Evolutionary conservation across 345 rosid species (phyloP).

Genomic region (Brassica nigra): DNA sequence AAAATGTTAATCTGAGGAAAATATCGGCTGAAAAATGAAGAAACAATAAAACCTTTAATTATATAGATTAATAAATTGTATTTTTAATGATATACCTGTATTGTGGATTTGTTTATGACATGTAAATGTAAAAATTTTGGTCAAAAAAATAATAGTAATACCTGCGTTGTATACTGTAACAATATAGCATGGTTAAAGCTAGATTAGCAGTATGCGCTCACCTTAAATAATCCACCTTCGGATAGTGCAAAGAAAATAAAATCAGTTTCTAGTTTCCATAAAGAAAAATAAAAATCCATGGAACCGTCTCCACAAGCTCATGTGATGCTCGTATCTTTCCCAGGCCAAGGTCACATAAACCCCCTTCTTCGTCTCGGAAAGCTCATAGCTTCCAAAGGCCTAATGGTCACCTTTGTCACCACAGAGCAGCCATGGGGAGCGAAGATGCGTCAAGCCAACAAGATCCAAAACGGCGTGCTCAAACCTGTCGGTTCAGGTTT

Average conservation of each 20-base stretch:
- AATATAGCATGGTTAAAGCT: background rate
- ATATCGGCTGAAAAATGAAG: background rate
- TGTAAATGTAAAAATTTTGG: background rate
- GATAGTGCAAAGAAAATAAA: background rate
- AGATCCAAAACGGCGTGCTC: slow-evolving; percentile 46
- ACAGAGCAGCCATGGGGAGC: slow-evolving; percentile 47
- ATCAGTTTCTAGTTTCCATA: background rate
- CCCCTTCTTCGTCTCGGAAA: slow-evolving; percentile 73
- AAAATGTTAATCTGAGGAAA: background rate
- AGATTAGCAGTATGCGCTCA: background rate
- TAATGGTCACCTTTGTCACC: slow-evolving; percentile 68
- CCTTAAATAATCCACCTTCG: background rate
- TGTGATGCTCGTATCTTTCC: slow-evolving; percentile 71
- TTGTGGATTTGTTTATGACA: background rate
- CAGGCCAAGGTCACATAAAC: slow-evolving; percentile 80
- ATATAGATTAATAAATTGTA: background rate
- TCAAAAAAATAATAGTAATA: background rate
- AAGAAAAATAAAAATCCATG: slow-evolving; percentile 7
- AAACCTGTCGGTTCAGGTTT: slow-evolving; percentile 59
- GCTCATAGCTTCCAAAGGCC: slow-evolving; percentile 66
- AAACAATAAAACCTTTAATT: background rate
- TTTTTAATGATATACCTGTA: background rate
- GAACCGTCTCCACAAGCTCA: slow-evolving; percentile 39
- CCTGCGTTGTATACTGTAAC: background rate
- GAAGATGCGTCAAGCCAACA: slow-evolving; percentile 58